Evolutionary conservation across 371 early-diverging fungal species (phyloP).

Genomic region (Synchytrium microbalum): DNA sequence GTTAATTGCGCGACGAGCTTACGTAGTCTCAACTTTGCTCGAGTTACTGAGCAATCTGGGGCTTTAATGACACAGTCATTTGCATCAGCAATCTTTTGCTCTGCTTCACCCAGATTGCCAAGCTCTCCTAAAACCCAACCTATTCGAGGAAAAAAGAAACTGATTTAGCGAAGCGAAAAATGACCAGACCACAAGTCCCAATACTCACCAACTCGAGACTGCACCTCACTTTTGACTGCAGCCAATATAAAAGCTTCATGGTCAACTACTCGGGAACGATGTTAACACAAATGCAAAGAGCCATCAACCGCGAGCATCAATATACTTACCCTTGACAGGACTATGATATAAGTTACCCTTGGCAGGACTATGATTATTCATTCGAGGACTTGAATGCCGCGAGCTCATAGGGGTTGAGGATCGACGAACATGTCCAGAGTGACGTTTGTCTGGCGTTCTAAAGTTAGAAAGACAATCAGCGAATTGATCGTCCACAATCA

Average conservation of each 20-base stretch:
- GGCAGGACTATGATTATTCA: not conserved
- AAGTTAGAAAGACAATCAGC: not conserved
- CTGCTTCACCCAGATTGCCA: constrained; percentile 26
- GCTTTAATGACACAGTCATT: constrained; percentile 5
- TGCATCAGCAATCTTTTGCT: constrained; percentile 23
- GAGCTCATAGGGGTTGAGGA: not conserved
- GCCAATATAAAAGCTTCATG: constrained; percentile 14
- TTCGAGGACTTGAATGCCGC: not conserved
- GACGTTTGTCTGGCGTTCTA: not conserved
- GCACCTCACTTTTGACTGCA: constrained; percentile 17
- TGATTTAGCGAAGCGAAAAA: too few relatives aligned
- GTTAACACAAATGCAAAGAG: too few relatives aligned
- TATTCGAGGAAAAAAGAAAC: too few relatives aligned
- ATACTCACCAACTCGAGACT: constrained; percentile 17
- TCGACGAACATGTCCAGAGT: not conserved
- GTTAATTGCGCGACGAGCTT: constrained; percentile 15
- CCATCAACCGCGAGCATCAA: too few relatives aligned
- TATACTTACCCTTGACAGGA: not conserved
- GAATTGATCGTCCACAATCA: too few relatives aligned
- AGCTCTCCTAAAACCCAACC: constrained; percentile 13
- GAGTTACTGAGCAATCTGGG: constrained; percentile 15
- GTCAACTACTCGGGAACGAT: not conserved
- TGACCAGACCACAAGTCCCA: not conserved
- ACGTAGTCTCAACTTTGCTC: constrained; percentile 17
- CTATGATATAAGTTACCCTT: not conserved